Base-by-base conservation (phyloP, 2,329 filamentous ascomycete genomes). In the Triangularia setosa region DNA sequence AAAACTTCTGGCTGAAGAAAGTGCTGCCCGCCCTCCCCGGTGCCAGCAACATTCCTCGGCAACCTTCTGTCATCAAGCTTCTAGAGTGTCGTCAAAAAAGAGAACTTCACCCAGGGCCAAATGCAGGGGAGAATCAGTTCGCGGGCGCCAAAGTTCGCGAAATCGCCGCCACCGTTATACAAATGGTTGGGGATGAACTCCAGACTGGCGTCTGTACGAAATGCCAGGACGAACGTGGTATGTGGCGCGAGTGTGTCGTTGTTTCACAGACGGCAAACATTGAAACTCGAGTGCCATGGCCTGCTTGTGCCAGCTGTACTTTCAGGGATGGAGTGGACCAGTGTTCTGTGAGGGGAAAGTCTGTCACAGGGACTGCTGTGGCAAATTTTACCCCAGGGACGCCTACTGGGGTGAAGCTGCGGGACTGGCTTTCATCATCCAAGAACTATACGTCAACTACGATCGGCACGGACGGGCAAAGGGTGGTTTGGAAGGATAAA, bases 111-210 rank as follows among this genome's bases (percentile, higher is more conserved):
- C 71, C 70, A 68, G 73, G 75, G 35, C 58, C 60, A 30, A 16
- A 52, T 0, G 64, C 68, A 57, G 64, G 35, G 6, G 12, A 1
- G 7, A 21, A 58, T 11, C 14, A 61, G 0, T 73, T 66, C 8
- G 8, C 8, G 8, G 73, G 73, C 44, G 54, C 54, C 8, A 60
- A 59, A 8, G 40, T 66, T 5, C 58, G 69, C 4, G 73, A 76
- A 53, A 53, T 75, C 1, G 69, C 72, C 1, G 70, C 73, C 14
- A 28, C 74, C 21, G 24, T 74, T 5, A 67, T 76, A n/a, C 73
- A 76, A 33, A 14, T 75, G 35, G 75, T 72, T 1, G 75, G 75
- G 9, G 69, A 74, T 1, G 58, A 62, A 11, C 64, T 1, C 14
- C 33, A 0, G 25, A 33, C 68, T 25, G 12, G 6, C 12, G 54